phyloP scores from a whole-genome alignment of 2,329 filamentous ascomycete genomes.

The Tolypocladium endophyticum region DNA sequence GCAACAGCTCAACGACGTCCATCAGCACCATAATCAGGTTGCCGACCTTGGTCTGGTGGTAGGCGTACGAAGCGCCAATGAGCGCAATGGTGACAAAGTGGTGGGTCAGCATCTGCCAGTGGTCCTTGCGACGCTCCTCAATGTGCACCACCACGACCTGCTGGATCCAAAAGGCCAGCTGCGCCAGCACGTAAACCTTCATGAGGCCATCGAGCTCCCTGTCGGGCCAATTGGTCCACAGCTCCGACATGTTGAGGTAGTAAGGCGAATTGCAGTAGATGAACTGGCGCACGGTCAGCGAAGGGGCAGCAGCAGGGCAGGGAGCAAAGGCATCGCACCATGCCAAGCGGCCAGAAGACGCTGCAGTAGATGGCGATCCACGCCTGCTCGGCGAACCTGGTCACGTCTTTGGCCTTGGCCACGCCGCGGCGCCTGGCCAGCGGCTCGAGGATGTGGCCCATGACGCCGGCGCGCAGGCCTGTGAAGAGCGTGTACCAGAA shows the following conservation, averaged over 20 bases:
- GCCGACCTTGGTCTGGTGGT: constrained; percentile 78
- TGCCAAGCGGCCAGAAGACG: constrained; percentile 70
- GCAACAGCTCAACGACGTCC: constrained; percentile 83
- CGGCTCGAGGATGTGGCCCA: constrained; percentile 79
- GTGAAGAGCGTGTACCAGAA: constrained; percentile 79
- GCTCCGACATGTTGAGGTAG: constrained; percentile 62
- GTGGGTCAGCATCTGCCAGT: constrained; percentile 94
- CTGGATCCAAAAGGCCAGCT: constrained; percentile 90
- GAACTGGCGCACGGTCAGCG: constrained; percentile 45
- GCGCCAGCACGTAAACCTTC: constrained; percentile 84
- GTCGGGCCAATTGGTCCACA: constrained; percentile 81
- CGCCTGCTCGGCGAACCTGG: constrained; percentile 85
- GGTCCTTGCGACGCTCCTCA: constrained; percentile 87
- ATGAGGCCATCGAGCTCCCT: constrained; percentile 65
- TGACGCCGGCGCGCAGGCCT: constrained; percentile 67
- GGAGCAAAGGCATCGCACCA: constrained; percentile 45
- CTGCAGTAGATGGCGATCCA: constrained; percentile 81
- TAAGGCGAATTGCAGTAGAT: constrained; percentile 70
- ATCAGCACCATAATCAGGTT: constrained; percentile 85
- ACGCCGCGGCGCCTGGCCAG: constrained; percentile 63
- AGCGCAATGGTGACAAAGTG: constrained; percentile 82
- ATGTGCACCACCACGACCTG: constrained; percentile 92
- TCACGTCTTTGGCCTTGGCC: constrained; percentile 60
- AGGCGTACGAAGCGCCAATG: constrained; percentile 73
- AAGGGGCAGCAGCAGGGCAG: not conserved